Conservation (phyloP, 2,329 filamentous ascomycete species). For the Phyllosticta capitalensis region DNA sequence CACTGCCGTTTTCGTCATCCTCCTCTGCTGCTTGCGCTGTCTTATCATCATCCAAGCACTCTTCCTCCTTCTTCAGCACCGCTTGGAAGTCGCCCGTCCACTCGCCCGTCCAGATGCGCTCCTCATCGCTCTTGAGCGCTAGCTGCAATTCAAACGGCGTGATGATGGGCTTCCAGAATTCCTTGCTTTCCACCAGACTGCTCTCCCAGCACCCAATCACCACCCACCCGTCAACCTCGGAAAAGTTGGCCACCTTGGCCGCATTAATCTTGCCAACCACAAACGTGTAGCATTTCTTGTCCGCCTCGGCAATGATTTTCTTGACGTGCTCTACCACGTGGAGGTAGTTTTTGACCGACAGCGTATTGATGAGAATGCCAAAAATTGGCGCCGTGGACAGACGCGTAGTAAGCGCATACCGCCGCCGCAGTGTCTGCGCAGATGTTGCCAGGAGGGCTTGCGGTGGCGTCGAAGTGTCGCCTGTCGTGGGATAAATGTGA, state of each 20-base stretch:
- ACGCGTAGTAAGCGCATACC: constrained; percentile 77
- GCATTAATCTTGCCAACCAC: constrained; percentile 95
- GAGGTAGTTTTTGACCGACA: constrained; percentile 86
- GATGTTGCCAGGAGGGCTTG: constrained; percentile 41
- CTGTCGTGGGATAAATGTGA: constrained; percentile 59
- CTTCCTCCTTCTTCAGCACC: constrained; percentile 39
- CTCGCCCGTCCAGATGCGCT: constrained; percentile 73
- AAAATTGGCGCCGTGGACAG: constrained; percentile 76
- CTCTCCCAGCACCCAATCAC: constrained; percentile 98
- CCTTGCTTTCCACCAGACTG: constrained; percentile 77
- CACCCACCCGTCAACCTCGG: constrained; percentile 92
- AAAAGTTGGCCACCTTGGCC: constrained; percentile 93
- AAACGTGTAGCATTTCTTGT: constrained; percentile 93
- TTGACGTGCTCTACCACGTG: constrained; percentile 67
- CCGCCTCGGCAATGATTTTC: constrained; percentile 61
- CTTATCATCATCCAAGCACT: constrained; percentile 13
- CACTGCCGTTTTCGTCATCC: constrained; percentile 32
- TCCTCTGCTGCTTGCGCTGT: constrained; percentile 16
- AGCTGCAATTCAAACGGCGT: constrained; percentile 90
- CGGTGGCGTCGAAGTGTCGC: constrained; percentile 12
- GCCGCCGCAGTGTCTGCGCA: constrained; percentile 59
- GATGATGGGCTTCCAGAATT: constrained; percentile 80
- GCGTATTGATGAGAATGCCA: constrained; percentile 90
- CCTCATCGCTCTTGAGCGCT: constrained; percentile 63
- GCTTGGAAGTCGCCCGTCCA: constrained; percentile 84